Conservation (phyloP, 257 asterid species). For the Asclepias syriaca region DNA sequence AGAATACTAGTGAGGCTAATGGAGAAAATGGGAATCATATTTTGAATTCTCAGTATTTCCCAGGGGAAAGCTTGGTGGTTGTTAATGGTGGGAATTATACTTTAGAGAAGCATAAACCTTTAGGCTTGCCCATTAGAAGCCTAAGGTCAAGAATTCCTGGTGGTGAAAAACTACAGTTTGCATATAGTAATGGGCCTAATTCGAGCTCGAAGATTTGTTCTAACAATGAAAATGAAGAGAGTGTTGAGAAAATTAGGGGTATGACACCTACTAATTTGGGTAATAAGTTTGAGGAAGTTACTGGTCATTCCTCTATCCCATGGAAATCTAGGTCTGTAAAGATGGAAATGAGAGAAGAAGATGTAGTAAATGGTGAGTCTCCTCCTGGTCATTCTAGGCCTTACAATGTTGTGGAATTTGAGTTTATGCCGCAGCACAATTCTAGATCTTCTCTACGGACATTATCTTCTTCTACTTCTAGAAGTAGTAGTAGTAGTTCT, state of each 20-base stretch:
- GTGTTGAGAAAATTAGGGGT: conserved; percentile 41
- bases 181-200: conserved; percentile 10
- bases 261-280: conserved; percentile 52
- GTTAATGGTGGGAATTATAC: conserved; percentile 40
- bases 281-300: conserved; percentile 50
- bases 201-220: conserved; percentile 20
- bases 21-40: conserved; percentile 25
- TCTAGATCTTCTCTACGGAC: conserved; percentile 27
- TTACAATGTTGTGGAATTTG: conserved; percentile 54
- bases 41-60: conserved; percentile 39
- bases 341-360: conserved; percentile 37
- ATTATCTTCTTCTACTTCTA: conserved; percentile 6
- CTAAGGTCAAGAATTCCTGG: conserved; percentile 42
- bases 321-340: conserved; percentile 49
- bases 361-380: conserved; percentile 15
- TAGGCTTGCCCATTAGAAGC: conserved; percentile 79
- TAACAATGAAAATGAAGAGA: conserved; percentile 22
- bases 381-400: conserved; percentile 38
- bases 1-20: conserved; percentile 12
- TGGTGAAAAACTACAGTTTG: conserved; percentile 26
- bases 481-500: conserved; percentile 4
- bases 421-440: conserved; percentile 38
- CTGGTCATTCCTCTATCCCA: conserved; percentile 30
- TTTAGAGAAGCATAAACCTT: conserved; percentile 50
- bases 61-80: conserved; percentile 53